These are phyloP conservation scores for Sporisorium iseilematis-ciliati DNA, from an alignment of 1,284 basidiomycete species.

Conservation along the genomic window DNA sequence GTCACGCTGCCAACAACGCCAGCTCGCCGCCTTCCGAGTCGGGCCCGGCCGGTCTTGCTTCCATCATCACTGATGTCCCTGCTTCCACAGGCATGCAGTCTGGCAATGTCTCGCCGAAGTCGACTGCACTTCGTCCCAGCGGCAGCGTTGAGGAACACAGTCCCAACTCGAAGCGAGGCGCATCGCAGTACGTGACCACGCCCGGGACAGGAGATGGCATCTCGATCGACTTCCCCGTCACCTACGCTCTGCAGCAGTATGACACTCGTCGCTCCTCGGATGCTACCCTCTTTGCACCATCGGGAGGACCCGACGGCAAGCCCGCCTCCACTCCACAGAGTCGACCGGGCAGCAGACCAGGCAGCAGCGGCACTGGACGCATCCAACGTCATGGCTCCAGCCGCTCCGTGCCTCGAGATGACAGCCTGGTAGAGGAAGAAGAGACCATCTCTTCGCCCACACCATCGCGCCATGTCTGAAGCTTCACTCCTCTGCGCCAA, in stretches of 20 bases:
- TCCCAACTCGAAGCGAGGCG: slow-evolving; percentile 5
- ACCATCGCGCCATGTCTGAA: slow-evolving; percentile 7
- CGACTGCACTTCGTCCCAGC: slow-evolving; percentile 1
- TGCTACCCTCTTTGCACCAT: slow-evolving; percentile 39
- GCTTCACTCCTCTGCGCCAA: background rate
- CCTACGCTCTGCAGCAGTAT: slow-evolving; percentile 29
- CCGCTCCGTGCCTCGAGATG: slow-evolving; percentile 34
- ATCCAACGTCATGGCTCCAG: slow-evolving; percentile 42
- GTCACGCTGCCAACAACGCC: background rate
- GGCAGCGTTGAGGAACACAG: slow-evolving; percentile 11
- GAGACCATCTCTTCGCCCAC: slow-evolving; percentile 14
- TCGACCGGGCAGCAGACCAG: slow-evolving; percentile 30
- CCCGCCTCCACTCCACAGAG: slow-evolving; percentile 1
- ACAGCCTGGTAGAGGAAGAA: slow-evolving; percentile 36
- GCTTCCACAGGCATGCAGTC: slow-evolving; percentile 6
- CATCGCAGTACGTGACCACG: slow-evolving; percentile 9
- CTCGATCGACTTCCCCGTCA: slow-evolving; percentile 26
- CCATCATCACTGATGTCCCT: slow-evolving; percentile 16
- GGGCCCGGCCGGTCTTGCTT: slow-evolving; percentile 5
- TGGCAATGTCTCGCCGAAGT: slow-evolving; percentile 31
- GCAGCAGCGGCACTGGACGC: slow-evolving; percentile 34
- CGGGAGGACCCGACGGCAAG: slow-evolving; percentile 8
- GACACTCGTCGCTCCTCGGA: slow-evolving; percentile 50
- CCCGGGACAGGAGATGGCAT: slow-evolving; percentile 17
- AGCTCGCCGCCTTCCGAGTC: slow-evolving; percentile 1